phyloP scores from a whole-genome alignment of 2,329 filamentous ascomycete genomes.

The Diaporthe capsici region DNA sequence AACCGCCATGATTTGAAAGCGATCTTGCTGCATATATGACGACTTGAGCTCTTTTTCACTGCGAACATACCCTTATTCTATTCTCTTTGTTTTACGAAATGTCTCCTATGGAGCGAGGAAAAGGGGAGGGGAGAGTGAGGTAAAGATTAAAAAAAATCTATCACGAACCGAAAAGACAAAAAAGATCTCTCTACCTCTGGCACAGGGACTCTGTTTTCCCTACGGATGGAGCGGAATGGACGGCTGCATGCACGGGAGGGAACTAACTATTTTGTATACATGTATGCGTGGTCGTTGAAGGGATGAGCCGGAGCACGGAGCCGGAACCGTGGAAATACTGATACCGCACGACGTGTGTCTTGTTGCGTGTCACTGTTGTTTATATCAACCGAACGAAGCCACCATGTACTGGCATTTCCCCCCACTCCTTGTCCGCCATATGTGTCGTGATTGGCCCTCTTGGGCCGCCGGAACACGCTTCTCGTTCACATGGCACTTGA shows the following conservation, averaged over 20 bases:
- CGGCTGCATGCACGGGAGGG: not conserved
- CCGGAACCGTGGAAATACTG: not conserved
- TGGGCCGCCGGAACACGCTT: not conserved
- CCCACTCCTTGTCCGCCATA: not conserved
- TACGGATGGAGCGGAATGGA: not conserved
- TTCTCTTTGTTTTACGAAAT: not conserved
- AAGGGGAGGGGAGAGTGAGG: not conserved
- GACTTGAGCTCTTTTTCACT: constrained; percentile 12
- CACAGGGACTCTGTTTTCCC: not conserved
- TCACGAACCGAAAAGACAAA: constrained; percentile 14
- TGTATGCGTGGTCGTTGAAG: not conserved
- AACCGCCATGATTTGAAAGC: constrained; percentile 16
- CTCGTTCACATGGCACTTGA: not conserved
- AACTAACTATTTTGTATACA: not conserved
- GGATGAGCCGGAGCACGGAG: not conserved
- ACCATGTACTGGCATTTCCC: constrained; percentile 1
- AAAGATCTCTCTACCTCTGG: constrained; percentile 10
- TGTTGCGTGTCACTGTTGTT: constrained; percentile 25
- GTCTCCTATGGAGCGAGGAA: not conserved
- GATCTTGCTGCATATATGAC: constrained; percentile 24
- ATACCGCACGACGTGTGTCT: constrained; percentile 21
- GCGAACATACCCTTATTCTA: constrained; percentile 23
- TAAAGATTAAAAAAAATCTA: constrained; percentile 4
- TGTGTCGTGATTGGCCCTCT: not conserved
- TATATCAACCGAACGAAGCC: constrained; percentile 21